Conservation (phyloP, 2,329 filamentous ascomycete species). For the Leptographium radiaticola region DNA sequence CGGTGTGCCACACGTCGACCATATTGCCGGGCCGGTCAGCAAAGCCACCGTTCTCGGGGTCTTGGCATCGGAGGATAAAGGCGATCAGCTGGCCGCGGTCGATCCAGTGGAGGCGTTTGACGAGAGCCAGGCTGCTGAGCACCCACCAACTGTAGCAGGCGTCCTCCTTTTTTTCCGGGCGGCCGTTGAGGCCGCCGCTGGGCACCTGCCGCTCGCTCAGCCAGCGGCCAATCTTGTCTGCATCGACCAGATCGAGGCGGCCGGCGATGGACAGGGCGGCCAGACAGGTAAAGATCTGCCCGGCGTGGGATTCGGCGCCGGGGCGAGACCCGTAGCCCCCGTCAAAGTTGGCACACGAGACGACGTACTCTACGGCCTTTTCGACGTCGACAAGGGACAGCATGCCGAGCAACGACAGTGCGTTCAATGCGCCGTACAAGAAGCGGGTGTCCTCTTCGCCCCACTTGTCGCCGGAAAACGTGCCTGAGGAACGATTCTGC, state of each 20-base stretch:
- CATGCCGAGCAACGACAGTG: conserved; percentile 69
- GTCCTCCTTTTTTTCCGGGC: conserved; percentile 90
- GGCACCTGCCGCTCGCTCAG: conserved; percentile 84
- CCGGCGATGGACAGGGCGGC: conserved; percentile 75
- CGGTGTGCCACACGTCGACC: conserved; percentile 95
- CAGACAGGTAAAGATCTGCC: conserved; percentile 91
- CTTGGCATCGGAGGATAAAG: conserved; percentile 85
- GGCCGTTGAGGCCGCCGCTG: conserved; percentile 79
- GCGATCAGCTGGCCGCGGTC: conserved; percentile 62
- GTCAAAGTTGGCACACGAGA: conserved; percentile 81
- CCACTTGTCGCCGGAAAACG: conserved; percentile 91
- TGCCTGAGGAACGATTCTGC: conserved; percentile 70
- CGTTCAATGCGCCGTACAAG: conserved; percentile 80
- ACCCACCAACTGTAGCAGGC: conserved; percentile 99
- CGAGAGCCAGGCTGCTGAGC: conserved; percentile 78
- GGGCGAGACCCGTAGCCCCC: conserved; percentile 85
- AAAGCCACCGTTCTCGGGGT: conserved; percentile 70
- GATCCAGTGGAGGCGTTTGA: conserved; percentile 83
- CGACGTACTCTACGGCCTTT: conserved; percentile 67
- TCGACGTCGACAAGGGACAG: conserved; percentile 63
- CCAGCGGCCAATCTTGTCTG: conserved; percentile 75
- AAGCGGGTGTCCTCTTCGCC: conserved; percentile 94
- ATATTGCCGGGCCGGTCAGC: conserved; percentile 85
- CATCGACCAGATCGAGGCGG: conserved; percentile 68
- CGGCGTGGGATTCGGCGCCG: conserved; percentile 86